These are phyloP conservation scores for Scopulariopsis brevicaulis DNA, from an alignment of 2,329 filamentous ascomycete species.

Conservation along the genomic window DNA sequence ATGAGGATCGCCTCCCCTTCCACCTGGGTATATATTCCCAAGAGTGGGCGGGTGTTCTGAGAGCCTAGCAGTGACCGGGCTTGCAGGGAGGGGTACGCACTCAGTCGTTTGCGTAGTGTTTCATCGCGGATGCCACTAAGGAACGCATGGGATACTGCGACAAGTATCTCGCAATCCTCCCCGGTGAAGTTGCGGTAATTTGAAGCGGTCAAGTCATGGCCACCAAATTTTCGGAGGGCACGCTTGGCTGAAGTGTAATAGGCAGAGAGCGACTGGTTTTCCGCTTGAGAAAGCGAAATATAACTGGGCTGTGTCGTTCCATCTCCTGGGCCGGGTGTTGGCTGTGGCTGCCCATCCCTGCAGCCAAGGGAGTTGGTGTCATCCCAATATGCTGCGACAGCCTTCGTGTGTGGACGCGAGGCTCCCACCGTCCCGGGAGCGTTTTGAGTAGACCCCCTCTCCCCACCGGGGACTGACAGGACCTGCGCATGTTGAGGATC, in stretches of 20 bases:
- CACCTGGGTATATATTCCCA: conserved; percentile 37
- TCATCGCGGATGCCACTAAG: conserved; percentile 39
- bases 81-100: conserved; percentile 33
- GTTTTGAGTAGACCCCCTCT: background rate
- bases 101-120: conserved; percentile 30
- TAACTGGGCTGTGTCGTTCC: background rate
- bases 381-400: background rate
- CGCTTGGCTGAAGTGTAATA: conserved; percentile 39
- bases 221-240: conserved; percentile 33
- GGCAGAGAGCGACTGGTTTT: conserved; percentile 26
- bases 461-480: background rate
- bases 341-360: background rate
- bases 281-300: conserved; percentile 21
- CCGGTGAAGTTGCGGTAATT: conserved; percentile 29
- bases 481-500: background rate
- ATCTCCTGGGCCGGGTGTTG: background rate
- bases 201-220: conserved; percentile 36
- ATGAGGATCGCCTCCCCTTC: conserved; percentile 45
- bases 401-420: background rate
- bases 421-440: background rate
- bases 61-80: conserved; percentile 15
- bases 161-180: conserved; percentile 35
- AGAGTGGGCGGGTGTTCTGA: conserved; percentile 32
- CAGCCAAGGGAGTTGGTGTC: background rate
- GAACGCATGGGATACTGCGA: conserved; percentile 40